Evolutionary conservation across 2,329 filamentous ascomycete genomes (phyloP).

Genomic region (Thermothelomyces thermophilus): DNA sequence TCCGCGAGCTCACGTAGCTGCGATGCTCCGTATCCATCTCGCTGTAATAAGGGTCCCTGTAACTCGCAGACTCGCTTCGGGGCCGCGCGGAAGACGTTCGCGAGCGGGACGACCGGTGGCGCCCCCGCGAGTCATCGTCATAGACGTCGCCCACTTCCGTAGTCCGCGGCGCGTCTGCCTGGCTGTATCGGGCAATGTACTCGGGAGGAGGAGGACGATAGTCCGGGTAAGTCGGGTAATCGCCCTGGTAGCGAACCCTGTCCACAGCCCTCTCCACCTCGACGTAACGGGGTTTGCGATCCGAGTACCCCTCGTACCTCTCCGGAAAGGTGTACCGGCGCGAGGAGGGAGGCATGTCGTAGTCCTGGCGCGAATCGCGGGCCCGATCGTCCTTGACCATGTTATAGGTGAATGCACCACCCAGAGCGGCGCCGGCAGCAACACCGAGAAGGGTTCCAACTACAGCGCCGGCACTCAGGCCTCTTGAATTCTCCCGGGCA

Average conservation of each 20-base stretch:
- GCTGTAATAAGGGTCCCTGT: constrained; percentile 32
- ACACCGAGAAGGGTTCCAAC: constrained; percentile 61
- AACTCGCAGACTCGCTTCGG: constrained; percentile 36
- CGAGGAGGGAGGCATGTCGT: constrained; percentile 35
- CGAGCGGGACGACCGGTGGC: constrained; percentile 35
- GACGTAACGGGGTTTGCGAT: constrained; percentile 32
- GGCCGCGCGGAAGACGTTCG: constrained; percentile 31
- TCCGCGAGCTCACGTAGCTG: constrained; percentile 35
- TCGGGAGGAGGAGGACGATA: constrained; percentile 33
- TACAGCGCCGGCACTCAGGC: constrained; percentile 55
- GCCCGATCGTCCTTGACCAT: constrained; percentile 55
- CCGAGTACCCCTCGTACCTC: constrained; percentile 26
- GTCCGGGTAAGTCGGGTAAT: constrained; percentile 27
- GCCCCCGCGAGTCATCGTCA: constrained; percentile 38
- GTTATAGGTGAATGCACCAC: constrained; percentile 67
- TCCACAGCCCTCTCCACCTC: constrained; percentile 35
- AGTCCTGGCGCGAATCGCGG: constrained; percentile 36
- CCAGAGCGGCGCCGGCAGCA: constrained; percentile 61
- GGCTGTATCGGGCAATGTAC: constrained; percentile 33
- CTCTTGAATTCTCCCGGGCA: constrained; percentile 33
- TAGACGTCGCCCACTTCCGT: constrained; percentile 33
- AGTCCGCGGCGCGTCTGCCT: constrained; percentile 25
- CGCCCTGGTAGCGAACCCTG: constrained; percentile 33
- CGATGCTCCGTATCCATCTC: constrained; percentile 36
- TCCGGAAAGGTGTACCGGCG: constrained; percentile 43